A percentile compares a stretch with the other conserved stretches of the same genome.
Conservation (phyloP, 2,329 filamentous ascomycete species). For the Alternaria angustiovoidea region DNA sequence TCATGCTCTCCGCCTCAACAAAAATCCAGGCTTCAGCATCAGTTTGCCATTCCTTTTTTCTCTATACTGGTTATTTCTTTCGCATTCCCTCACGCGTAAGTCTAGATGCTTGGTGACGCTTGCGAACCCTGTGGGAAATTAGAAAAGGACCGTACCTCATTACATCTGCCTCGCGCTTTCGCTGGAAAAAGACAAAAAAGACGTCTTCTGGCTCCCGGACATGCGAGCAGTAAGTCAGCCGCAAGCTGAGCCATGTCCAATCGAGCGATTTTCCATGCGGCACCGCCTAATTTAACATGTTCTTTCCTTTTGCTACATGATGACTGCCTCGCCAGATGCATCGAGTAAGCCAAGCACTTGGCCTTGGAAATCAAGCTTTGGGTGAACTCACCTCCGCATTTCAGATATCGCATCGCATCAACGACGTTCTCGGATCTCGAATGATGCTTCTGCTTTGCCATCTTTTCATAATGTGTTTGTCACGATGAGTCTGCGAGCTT, state of each 20-base stretch:
- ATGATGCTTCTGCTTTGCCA: not conserved
- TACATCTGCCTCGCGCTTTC: not conserved
- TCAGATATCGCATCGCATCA: not conserved
- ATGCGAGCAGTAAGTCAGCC: not conserved
- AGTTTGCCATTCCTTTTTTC: too few species aligned
- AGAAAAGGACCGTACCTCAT: not conserved
- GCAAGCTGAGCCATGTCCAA: not conserved
- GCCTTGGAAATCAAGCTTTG: not conserved
- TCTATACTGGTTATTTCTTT: too few species aligned
- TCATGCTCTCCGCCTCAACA: not conserved
- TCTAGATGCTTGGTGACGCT: too few species aligned
- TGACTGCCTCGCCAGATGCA: not conserved
- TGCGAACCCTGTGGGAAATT: too few species aligned
- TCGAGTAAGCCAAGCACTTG: not conserved
- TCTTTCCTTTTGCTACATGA: not conserved
- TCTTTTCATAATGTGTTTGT: conserved; percentile 1
- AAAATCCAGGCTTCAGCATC: not conserved
- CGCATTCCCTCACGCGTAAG: not conserved
- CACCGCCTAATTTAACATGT: not conserved
- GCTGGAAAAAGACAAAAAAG: not conserved
- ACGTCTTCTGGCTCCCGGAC: not conserved
- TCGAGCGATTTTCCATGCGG: not conserved
- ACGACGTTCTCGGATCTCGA: not conserved
- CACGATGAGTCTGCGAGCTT: not conserved
- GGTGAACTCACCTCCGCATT: not conserved